Conservation (phyloP, 2,329 filamentous ascomycete genomes). For the Colletotrichum endophyticum region DNA sequence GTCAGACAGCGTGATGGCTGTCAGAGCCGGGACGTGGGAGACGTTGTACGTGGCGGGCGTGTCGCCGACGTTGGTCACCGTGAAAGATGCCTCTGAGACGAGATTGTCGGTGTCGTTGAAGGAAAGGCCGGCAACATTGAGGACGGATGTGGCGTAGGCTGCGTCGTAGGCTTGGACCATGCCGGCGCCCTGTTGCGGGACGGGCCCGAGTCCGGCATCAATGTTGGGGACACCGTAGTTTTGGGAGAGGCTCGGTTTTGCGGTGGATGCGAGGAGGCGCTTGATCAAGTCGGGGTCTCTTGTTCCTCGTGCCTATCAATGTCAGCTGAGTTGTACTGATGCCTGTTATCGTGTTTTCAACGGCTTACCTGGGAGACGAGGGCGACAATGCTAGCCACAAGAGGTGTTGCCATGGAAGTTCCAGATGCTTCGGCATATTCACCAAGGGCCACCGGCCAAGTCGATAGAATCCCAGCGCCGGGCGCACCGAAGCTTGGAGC, state of each 20-base stretch:
- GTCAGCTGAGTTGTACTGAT: not conserved
- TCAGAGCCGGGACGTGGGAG: slow-evolving; percentile 52
- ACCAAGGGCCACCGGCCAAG: slow-evolving; percentile 51
- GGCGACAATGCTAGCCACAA: slow-evolving; percentile 59
- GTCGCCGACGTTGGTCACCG: slow-evolving; percentile 57
- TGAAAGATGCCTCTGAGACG: slow-evolving; percentile 52
- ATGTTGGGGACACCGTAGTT: not conserved
- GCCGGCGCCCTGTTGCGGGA: slow-evolving; percentile 65
- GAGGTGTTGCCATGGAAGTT: slow-evolving; percentile 66
- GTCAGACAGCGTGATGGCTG: slow-evolving; percentile 26
- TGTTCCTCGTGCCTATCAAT: slow-evolving; percentile 39
- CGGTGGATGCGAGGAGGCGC: slow-evolving; percentile 53
- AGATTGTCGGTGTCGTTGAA: slow-evolving; percentile 70
- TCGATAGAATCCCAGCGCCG: slow-evolving; percentile 63
- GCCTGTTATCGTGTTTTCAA: no score
- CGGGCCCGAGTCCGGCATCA: slow-evolving; percentile 43
- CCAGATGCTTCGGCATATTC: slow-evolving; percentile 59
- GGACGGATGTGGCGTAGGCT: slow-evolving; percentile 55
- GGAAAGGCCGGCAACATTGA: slow-evolving; percentile 60
- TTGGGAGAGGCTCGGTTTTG: slow-evolving; percentile 44
- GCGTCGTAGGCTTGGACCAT: slow-evolving; percentile 65
- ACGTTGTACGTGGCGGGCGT: slow-evolving; percentile 56
- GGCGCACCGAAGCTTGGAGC: slow-evolving; percentile 61
- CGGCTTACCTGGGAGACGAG: slow-evolving; percentile 52
- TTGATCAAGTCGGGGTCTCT: slow-evolving; percentile 53